Evolutionary conservation across 305 asterid species (phyloP).

Genomic region (Fraxinus dipetala): DNA sequence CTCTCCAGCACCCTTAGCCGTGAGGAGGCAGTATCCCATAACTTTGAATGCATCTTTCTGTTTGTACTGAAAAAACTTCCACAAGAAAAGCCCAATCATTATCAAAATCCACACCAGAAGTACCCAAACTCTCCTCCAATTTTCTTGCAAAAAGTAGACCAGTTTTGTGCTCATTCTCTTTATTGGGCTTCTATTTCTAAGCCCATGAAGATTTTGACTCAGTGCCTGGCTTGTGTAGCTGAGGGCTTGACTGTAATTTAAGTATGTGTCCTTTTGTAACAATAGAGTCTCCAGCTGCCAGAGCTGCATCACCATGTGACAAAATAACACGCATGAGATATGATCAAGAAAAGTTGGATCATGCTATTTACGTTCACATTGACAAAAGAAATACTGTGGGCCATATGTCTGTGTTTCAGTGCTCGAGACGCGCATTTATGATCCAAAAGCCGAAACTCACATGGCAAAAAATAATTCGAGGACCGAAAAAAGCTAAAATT

Average conservation of each 20-base stretch:
- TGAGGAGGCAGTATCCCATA: slow-evolving; percentile 55
- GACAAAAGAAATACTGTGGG: neutral
- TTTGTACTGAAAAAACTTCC: slow-evolving; percentile 50
- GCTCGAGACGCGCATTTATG: neutral
- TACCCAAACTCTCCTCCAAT: slow-evolving; percentile 61
- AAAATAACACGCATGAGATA: neutral
- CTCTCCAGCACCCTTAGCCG: slow-evolving; percentile 67
- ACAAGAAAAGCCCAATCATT: slow-evolving; percentile 46
- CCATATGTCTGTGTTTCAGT: neutral
- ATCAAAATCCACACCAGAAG: slow-evolving; percentile 43
- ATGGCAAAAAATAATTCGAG: neutral
- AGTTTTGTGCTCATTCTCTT: slow-evolving; percentile 29
- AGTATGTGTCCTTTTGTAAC: slow-evolving; percentile 46
- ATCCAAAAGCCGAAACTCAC: neutral
- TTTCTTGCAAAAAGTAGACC: slow-evolving; percentile 37
- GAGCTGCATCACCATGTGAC: slow-evolving; percentile 31
- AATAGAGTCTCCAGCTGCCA: slow-evolving; percentile 58
- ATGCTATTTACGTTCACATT: neutral
- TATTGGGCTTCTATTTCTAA: slow-evolving; percentile 37
- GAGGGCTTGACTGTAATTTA: slow-evolving; percentile 50
- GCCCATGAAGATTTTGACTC: slow-evolving; percentile 53
- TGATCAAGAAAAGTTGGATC: slow-evolving; percentile 1
- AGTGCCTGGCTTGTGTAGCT: slow-evolving; percentile 51
- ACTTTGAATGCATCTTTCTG: slow-evolving; percentile 37
- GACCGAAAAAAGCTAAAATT: neutral